Percentiles rank a stretch among this genome's conserved stretches.
These are phyloP conservation scores for Saccharomyces hybrid DNA, from an alignment of 1,139 yeast species.

Conservation along the genomic window DNA sequence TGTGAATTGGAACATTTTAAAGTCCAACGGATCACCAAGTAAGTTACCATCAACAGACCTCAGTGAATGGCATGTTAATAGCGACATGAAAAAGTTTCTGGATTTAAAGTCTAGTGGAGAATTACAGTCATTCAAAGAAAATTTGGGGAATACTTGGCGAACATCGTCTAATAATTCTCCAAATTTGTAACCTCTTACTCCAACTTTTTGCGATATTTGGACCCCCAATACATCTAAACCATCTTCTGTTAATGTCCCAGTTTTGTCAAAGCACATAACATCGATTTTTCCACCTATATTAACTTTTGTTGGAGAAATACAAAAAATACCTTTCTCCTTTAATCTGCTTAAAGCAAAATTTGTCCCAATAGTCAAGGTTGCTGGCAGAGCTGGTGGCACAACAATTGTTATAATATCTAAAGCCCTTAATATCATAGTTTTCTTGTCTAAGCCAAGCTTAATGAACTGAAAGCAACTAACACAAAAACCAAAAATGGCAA, in stretches of 20 bases:
- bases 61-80: slow-evolving; percentile 85
- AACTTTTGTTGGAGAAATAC: slow-evolving; percentile 89
- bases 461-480: slow-evolving; percentile 80
- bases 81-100: slow-evolving; percentile 37
- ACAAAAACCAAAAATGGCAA: slow-evolving; percentile 78
- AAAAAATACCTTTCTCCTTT: slow-evolving; percentile 60
- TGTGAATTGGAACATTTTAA: slow-evolving; percentile 86
- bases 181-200: slow-evolving; percentile 47
- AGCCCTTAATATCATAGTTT: slow-evolving; percentile 75
- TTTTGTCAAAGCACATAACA: slow-evolving; percentile 86
- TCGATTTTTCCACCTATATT: slow-evolving; percentile 93
- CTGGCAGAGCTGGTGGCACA: slow-evolving; percentile 97
- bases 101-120: slow-evolving; percentile 24
- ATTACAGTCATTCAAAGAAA: slow-evolving; percentile 26
- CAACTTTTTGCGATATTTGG: slow-evolving; percentile 43
- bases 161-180: slow-evolving; percentile 39
- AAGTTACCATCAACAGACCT: slow-evolving; percentile 69
- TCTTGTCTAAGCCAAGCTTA: slow-evolving; percentile 59
- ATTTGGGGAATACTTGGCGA: slow-evolving; percentile 29
- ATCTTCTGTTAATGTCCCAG: slow-evolving; percentile 96
- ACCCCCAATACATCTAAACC: slow-evolving; percentile 90
- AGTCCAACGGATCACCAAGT: slow-evolving; percentile 89
- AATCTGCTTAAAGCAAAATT: slow-evolving; percentile 80
- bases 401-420: slow-evolving; percentile 91
- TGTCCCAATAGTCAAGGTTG: slow-evolving; percentile 92